Percentiles rank a stretch among this genome's conserved stretches.
Evolutionary conservation across 176 grass and related monocot genomes (phyloP).

Genomic region (Pharus latifolius): DNA sequence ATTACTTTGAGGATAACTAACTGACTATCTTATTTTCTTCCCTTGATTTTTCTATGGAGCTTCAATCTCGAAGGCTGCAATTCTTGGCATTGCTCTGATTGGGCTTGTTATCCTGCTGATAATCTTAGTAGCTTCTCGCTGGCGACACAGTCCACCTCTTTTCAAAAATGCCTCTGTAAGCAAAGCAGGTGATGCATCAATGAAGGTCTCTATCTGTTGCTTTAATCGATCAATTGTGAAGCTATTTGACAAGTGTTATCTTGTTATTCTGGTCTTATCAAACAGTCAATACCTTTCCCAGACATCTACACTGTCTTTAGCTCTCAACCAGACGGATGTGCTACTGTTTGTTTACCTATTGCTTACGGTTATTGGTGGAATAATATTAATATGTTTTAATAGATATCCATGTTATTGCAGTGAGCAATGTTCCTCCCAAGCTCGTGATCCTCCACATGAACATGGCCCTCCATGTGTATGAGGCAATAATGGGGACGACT

Average conservation of each 20-base stretch:
- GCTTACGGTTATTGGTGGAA: background rate
- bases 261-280: background rate
- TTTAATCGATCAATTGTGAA: background rate
- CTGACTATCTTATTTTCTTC: background rate
- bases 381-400: slow-evolving; percentile 11
- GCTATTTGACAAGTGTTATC: background rate
- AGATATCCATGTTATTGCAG: slow-evolving; percentile 23
- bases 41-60: slow-evolving; percentile 15
- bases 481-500: slow-evolving; percentile 95
- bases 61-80: slow-evolving; percentile 51
- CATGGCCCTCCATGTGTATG: slow-evolving; percentile 87
- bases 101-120: slow-evolving; percentile 59
- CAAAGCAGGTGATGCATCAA: slow-evolving; percentile 58
- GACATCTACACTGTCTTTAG: background rate
- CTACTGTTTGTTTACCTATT: background rate
- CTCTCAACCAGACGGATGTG: background rate
- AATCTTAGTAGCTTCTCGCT: slow-evolving; percentile 50
- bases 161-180: slow-evolving; percentile 45
- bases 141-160: slow-evolving; percentile 38
- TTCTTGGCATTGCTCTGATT: slow-evolving; percentile 53
- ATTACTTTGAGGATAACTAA: no score
- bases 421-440: slow-evolving; percentile 60
- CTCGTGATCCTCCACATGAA: slow-evolving; percentile 96
- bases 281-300: background rate
- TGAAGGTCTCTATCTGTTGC: background rate